Base-by-base conservation (phyloP, 768 basidiomycete species). In the Kondoa subrosea region DNA sequence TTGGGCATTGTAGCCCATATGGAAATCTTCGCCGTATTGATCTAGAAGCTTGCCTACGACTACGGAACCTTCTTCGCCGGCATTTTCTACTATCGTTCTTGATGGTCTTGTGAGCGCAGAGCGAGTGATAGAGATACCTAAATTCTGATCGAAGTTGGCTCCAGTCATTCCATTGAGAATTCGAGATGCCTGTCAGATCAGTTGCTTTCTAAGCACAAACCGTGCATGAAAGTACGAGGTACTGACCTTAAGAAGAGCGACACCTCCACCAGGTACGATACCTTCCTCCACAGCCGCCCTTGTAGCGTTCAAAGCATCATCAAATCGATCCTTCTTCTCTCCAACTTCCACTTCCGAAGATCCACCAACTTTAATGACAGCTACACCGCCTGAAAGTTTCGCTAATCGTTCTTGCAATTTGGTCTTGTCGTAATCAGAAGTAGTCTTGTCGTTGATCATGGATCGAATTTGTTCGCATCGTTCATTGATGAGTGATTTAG, bases 261-360 rank as follows among this genome's bases (percentile, higher is more conserved):
- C 85, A 77, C 92, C 92, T 75, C 93, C 93, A 57, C 93, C 93
- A 65, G 93, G 93, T 34, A 97, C 86, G 75, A 96, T 95, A 76
- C 93, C 93, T 78, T 99, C 92, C 80, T 96, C 93, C 32, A 97
- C 93, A 58, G 93, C 91, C 29, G 93, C 93, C 56, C 93, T 87
- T 2, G 93, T 97, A n/a, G 92, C 91, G 77, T 95, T 95, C 60
- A 96, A 82, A 0, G 92, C 92, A 76, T 74, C 74, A 64, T 71
- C 71, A 75, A 95, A 96, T 40, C 92, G 83, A 77, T 97, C 93
- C 85, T 97, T 95, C 89, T 96, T 97, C 83, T 97, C 93, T 4
- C 92, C 83, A 69, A 97, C 93, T 79, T 96, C 93, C 64, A 96
- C 93, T 78, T 97, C 93, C 65, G 83, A 85, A 27, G 86, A 80